Conservation (phyloP, 345 rosid species). For the Ceriops decandra region DNA sequence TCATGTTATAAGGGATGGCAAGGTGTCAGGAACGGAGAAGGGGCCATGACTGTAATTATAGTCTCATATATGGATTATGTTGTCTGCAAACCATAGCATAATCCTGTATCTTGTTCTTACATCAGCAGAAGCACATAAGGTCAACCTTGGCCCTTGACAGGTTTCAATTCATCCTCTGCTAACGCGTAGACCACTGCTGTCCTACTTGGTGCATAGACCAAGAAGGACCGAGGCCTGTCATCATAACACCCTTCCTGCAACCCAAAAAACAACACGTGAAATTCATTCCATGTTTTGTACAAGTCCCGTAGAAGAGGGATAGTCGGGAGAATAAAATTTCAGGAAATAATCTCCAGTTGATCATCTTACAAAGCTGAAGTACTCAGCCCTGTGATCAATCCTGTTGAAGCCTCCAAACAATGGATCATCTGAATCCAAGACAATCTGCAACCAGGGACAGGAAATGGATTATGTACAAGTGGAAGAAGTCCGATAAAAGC, state of each 20-base stretch:
- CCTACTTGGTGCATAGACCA: constrained; percentile 80
- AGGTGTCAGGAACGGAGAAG: background rate
- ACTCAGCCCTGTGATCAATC: constrained; percentile 56
- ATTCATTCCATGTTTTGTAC: background rate
- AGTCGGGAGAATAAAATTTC: background rate
- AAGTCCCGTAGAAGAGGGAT: background rate
- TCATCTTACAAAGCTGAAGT: constrained; percentile 65
- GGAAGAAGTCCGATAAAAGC: too few species aligned
- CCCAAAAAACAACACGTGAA: constrained; percentile 5
- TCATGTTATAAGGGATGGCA: background rate
- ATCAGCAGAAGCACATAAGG: background rate
- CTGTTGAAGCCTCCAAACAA: constrained; percentile 78
- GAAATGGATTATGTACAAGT: background rate
- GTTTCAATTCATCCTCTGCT: constrained; percentile 37
- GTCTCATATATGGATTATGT: background rate
- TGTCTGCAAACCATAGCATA: background rate
- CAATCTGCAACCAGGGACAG: constrained; percentile 42
- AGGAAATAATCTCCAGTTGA: background rate
- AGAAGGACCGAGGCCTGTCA: constrained; percentile 64
- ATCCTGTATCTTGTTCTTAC: background rate
- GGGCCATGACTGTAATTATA: background rate
- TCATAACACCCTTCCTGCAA: constrained; percentile 67
- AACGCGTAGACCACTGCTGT: constrained; percentile 82
- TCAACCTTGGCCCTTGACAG: background rate
- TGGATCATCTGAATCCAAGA: constrained; percentile 71